Conservation (phyloP, 805 yeast genomes). For the Cyberlindnera suaveolens region DNA sequence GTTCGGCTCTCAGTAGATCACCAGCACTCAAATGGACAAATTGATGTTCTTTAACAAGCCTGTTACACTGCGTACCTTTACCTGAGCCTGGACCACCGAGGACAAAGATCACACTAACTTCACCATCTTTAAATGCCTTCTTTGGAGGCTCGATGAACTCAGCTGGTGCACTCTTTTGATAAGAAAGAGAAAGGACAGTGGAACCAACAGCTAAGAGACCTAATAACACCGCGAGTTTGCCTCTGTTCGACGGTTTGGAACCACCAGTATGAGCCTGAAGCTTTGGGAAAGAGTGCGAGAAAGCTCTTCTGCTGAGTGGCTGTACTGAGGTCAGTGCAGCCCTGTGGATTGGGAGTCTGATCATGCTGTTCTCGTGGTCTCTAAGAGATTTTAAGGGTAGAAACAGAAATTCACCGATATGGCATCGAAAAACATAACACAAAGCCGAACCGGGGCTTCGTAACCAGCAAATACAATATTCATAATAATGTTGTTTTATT, state of each 20-base stretch:
- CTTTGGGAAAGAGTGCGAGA: no score
- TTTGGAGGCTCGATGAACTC: conserved; percentile 35
- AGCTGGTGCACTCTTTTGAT: conserved; percentile 38
- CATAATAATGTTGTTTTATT: not conserved
- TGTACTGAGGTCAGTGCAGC: no score
- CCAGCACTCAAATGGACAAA: conserved; percentile 96
- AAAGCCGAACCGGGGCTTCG: no score
- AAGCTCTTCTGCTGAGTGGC: no score
- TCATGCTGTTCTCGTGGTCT: no score
- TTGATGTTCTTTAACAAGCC: conserved; percentile 69
- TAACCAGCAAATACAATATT: no score
- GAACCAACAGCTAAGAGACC: conserved; percentile 44
- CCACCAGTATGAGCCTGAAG: no score
- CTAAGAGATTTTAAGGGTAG: no score
- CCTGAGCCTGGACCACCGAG: conserved; percentile 98
- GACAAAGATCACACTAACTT: conserved; percentile 79
- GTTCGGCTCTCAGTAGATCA: conserved; percentile 90
- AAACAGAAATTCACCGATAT: no score
- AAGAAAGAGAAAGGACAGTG: conserved; percentile 35
- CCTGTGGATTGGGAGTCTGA: no score
- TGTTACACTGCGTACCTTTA: conserved; percentile 93
- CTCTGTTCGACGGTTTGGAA: conserved; percentile 15
- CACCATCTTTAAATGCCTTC: conserved; percentile 51
- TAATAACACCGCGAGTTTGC: conserved; percentile 31
- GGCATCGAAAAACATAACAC: no score